Evolutionary conservation across 164 flowering plant genomes (phyloP).

Genomic region (Berberis vulgaris): DNA sequence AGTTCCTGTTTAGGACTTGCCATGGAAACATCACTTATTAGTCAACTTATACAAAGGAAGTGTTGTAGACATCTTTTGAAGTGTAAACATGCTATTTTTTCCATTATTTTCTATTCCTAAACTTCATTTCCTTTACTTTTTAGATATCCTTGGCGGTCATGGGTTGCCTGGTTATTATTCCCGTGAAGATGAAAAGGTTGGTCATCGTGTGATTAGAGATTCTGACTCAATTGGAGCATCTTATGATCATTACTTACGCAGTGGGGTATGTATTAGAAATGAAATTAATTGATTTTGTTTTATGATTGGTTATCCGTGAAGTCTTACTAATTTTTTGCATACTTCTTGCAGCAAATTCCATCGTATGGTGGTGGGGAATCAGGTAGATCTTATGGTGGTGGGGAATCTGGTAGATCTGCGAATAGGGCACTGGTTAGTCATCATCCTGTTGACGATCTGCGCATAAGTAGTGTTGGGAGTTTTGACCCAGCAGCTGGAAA

Average conservation of each 20-base stretch:
- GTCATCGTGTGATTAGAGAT: conserved; percentile 40
- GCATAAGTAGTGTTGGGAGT: conserved; percentile 26
- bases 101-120: neutral
- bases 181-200: conserved; percentile 50
- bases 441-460: conserved; percentile 44
- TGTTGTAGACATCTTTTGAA: too few relatives aligned
- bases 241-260: conserved; percentile 73
- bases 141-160: conserved; percentile 43
- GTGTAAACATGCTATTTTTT: too few relatives aligned
- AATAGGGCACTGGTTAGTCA: conserved; percentile 35
- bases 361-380: conserved; percentile 29
- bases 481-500: conserved; percentile 35
- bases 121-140: conserved; percentile 9
- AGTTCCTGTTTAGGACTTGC: too few relatives aligned
- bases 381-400: neutral
- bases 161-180: conserved; percentile 42
- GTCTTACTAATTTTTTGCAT: conserved; percentile 8
- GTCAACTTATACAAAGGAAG: too few relatives aligned
- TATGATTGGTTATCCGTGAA: neutral
- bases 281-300: neutral
- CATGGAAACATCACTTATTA: too few relatives aligned
- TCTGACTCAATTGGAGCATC: conserved; percentile 64
- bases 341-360: conserved; percentile 37
- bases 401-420: conserved; percentile 40
- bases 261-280: conserved; percentile 27